These are phyloP conservation scores for Blastobotrys muscicola DNA, from an alignment of 805 yeast species.

Conservation along the genomic window DNA sequence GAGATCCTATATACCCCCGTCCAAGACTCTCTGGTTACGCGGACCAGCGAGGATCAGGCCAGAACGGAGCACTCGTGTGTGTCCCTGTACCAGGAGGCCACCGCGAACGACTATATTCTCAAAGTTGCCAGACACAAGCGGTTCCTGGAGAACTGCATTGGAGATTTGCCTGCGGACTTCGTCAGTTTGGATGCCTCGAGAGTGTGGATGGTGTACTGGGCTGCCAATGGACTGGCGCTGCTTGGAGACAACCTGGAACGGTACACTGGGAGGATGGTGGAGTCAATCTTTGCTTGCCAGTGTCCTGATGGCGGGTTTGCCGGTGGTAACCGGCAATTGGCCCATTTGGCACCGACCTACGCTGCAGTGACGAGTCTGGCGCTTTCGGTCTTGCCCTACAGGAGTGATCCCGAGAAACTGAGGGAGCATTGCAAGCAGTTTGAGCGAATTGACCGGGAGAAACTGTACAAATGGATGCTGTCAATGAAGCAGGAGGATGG, in stretches of 20 bases:
- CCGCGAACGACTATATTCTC: neutral
- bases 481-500: constrained; percentile 60
- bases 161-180: constrained; percentile 43
- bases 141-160: constrained; percentile 35
- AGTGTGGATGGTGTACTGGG: constrained; percentile 88
- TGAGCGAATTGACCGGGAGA: constrained; percentile 35
- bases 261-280: neutral
- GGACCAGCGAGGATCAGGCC: neutral
- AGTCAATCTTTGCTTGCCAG: constrained; percentile 27
- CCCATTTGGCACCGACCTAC: constrained; percentile 79
- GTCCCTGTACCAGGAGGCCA: constrained; percentile 1
- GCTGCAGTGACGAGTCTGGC: constrained; percentile 64
- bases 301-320: constrained; percentile 57
- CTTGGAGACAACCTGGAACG: constrained; percentile 29
- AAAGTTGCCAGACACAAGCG: constrained; percentile 30
- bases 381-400: constrained; percentile 21
- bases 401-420: too few relatives aligned
- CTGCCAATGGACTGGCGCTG: constrained; percentile 43
- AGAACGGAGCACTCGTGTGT: neutral
- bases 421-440: constrained; percentile 33
- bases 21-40: constrained; percentile 1
- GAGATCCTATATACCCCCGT: too few relatives aligned
- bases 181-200: constrained; percentile 74
- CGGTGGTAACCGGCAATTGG: constrained; percentile 75
- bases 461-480: constrained; percentile 56